Evolutionary conservation across 1,139 yeast genomes (phyloP).

Genomic region (Hanseniaspora sp.): DNA sequence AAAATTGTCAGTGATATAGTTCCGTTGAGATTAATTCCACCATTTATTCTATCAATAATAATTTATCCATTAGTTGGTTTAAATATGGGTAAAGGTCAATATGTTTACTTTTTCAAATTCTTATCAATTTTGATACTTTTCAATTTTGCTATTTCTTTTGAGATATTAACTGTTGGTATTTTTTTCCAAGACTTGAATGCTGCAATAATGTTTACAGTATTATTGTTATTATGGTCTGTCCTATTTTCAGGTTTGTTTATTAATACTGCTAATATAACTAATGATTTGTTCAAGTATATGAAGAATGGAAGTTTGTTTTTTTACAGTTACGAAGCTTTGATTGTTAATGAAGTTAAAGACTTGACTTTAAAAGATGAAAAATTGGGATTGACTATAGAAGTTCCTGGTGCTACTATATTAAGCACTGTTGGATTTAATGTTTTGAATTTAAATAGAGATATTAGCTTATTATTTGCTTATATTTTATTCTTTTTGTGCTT

Average conservation of each 20-base stretch:
- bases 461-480: slow-evolving; percentile 43
- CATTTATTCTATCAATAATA: slow-evolving; percentile 66
- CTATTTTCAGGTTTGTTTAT: slow-evolving; percentile 88
- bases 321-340: slow-evolving; percentile 84
- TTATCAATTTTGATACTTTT: slow-evolving; percentile 61
- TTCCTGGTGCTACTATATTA: slow-evolving; percentile 95
- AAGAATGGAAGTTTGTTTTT: slow-evolving; percentile 85
- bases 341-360: slow-evolving; percentile 88
- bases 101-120: slow-evolving; percentile 56
- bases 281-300: slow-evolving; percentile 50
- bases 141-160: slow-evolving; percentile 76
- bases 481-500: slow-evolving; percentile 42
- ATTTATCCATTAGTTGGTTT: slow-evolving; percentile 89
- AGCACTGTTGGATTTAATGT: slow-evolving; percentile 91
- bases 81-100: slow-evolving; percentile 47
- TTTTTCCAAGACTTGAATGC: slow-evolving; percentile 83
- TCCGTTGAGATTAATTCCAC: slow-evolving; percentile 85
- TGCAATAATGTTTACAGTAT: slow-evolving; percentile 78
- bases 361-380: slow-evolving; percentile 75
- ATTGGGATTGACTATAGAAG: slow-evolving; percentile 85
- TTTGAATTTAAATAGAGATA: slow-evolving; percentile 60
- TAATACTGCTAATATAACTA: slow-evolving; percentile 48
- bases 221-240: slow-evolving; percentile 70
- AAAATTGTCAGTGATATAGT: slow-evolving; percentile 80
- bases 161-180: slow-evolving; percentile 78